Evolutionary conservation across 352 stramenopile genomes (phyloP).

Genomic region (Pythium diclinum): DNA sequence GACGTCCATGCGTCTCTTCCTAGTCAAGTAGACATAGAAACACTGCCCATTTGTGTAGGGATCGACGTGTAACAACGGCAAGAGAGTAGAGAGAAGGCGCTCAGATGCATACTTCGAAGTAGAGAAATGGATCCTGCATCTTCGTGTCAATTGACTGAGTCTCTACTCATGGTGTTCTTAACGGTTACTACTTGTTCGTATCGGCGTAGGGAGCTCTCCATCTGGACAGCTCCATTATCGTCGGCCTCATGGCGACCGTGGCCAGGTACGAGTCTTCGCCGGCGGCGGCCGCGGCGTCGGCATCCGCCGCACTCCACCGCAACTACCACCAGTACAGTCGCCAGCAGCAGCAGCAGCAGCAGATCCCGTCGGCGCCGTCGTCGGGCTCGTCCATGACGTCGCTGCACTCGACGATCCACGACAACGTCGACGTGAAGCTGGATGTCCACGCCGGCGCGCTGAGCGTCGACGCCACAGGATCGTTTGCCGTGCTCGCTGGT

Average conservation of each 20-base stretch:
- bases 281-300: constrained; percentile 2
- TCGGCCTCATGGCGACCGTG: constrained; percentile 2
- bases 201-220: background rate
- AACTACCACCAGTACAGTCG: background rate
- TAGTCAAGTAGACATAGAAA: constrained; percentile 22
- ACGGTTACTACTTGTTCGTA: background rate
- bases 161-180: background rate
- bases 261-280: constrained; percentile 10
- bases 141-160: background rate
- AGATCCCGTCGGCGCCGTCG: background rate
- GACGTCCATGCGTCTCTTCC: constrained; percentile 24
- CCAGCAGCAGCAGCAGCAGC: background rate
- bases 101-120: background rate
- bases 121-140: background rate
- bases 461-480: constrained; percentile 70
- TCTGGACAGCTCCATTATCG: background rate
- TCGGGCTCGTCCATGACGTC: constrained; percentile 9
- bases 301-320: background rate
- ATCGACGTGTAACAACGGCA: background rate
- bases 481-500: constrained; percentile 59
- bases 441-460: constrained; percentile 68
- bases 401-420: constrained; percentile 33
- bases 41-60: background rate
- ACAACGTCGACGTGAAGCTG: constrained; percentile 55
- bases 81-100: too few species aligned